Evolutionary conservation across 306 rosid species (phyloP), one percentile per base, ranked within the genome.

Genomic region (Acacia acuminata): DNA sequence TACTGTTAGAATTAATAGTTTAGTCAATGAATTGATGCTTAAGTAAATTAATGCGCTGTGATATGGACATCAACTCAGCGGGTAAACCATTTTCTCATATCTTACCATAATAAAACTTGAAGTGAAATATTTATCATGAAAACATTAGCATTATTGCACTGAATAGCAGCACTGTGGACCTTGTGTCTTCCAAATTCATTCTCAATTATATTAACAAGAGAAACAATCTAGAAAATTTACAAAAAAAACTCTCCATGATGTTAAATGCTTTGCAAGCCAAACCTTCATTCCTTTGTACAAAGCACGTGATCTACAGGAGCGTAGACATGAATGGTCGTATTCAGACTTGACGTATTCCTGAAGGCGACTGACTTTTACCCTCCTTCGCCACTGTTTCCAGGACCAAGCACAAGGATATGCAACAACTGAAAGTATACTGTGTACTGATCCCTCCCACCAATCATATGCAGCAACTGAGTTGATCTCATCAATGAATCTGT

Each of bases 401-500:
- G 98, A 90, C 98, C 98, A 95, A 79, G 98, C 97, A 85, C 98
- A 95, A 79, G 98, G 98, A 90, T 92, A 95, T 74, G 97, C 98
- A 47, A 93, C 87, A 82, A 95, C 87, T 22, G 95, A 95, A 85
- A 95, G 98, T 86, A 95, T 95, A 82, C 94, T 93, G 81, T 95
- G 94, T 65, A 95, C 97, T 42, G 98, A 95, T 79, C 98, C 98
- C 83, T 95, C 98, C 98, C 98, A 95, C 98, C 98, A 95, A 86
- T 95, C 96, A 88, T 93, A 95, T 58, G 98, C 98, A 79, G 98
- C 89, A 38, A 95, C 98, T 22, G 97, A 95, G 82, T 95, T 95
- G 80, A 95, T 84, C 85, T 90, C 98, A 85, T 95, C 98, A 48
- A 95, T 95, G 79, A 95, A 95, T 86, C 98, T 93, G 87, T 95